Evolutionary conservation across 371 early-diverging fungal genomes (phyloP).

Genomic region (Syncephalis fuscata): DNA sequence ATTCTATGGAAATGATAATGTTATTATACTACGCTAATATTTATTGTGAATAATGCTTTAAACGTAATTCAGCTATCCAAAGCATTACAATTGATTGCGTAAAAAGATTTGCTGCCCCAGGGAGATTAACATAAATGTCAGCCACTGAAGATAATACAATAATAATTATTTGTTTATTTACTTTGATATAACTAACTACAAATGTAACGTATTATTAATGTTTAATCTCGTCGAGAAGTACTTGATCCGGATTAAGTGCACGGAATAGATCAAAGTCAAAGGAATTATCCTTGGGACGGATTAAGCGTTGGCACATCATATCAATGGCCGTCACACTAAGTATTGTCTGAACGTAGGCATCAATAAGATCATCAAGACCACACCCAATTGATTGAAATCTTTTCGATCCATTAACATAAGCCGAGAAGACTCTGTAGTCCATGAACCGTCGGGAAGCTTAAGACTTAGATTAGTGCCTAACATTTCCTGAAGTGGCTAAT

Average conservation of each 20-base stretch:
- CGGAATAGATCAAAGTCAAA: constrained; percentile 72
- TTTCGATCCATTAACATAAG: constrained; percentile 83
- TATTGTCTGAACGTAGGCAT: constrained; percentile 86
- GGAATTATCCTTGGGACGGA: constrained; percentile 27
- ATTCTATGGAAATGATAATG: no score
- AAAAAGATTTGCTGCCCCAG: no score
- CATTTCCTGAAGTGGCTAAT: constrained; percentile 79
- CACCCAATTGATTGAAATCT: constrained; percentile 79
- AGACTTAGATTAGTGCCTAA: constrained; percentile 82
- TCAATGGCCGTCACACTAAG: constrained; percentile 81
- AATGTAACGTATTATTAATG: no score
- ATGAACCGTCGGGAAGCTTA: constrained; percentile 55
- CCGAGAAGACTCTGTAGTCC: constrained; percentile 77
- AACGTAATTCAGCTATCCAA: no score
- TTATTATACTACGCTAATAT: no score
- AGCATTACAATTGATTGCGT: no score
- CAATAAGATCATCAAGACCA: constrained; percentile 88
- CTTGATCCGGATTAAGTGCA: constrained; percentile 74
- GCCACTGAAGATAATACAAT: no score
- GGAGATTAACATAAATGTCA: no score
- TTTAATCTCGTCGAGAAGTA: constrained; percentile 51
- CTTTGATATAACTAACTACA: no score
- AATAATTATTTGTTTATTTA: no score
- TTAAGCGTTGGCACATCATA: constrained; percentile 59
- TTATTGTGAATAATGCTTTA: no score